These are phyloP conservation scores for Sporothrix curviconia DNA, from an alignment of 2,329 filamentous ascomycete genomes.

Conservation along the genomic window DNA sequence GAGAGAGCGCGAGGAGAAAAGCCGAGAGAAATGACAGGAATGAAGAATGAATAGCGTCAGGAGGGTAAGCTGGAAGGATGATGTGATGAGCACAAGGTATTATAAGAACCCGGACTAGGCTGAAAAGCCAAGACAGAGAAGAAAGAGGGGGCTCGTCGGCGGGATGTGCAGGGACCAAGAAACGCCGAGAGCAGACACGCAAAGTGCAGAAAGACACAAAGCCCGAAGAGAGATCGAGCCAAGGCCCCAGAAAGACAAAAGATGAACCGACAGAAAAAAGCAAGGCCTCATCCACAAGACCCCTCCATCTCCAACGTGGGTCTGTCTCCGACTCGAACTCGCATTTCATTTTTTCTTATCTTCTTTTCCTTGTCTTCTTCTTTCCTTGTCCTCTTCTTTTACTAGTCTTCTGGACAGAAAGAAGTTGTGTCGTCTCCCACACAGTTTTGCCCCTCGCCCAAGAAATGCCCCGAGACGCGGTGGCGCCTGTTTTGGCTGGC, in stretches of 20 bases:
- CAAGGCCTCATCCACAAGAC: neutral
- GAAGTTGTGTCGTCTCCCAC: neutral
- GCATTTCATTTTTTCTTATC: no score
- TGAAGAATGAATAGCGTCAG: neutral
- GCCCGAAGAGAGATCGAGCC: neutral
- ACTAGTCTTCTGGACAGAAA: no score
- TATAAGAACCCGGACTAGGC: neutral
- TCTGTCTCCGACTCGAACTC: no score
- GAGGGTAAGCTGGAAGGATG: neutral
- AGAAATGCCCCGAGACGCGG: neutral
- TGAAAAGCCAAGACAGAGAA: neutral
- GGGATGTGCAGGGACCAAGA: neutral
- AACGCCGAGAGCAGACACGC: neutral
- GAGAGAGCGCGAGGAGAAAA: neutral
- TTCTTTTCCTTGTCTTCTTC: no score
- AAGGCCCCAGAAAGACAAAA: neutral
- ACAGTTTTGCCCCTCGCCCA: neutral
- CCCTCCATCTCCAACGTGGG: no score
- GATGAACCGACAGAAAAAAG: no score
- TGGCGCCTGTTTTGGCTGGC: neutral
- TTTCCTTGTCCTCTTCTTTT: no score
- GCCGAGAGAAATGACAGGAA: neutral
- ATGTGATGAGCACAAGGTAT: neutral
- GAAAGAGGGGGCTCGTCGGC: neutral
- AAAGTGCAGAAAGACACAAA: neutral